Base-by-base conservation (phyloP, 345 rosid species). In the Eucalyptus cloeziana region DNA sequence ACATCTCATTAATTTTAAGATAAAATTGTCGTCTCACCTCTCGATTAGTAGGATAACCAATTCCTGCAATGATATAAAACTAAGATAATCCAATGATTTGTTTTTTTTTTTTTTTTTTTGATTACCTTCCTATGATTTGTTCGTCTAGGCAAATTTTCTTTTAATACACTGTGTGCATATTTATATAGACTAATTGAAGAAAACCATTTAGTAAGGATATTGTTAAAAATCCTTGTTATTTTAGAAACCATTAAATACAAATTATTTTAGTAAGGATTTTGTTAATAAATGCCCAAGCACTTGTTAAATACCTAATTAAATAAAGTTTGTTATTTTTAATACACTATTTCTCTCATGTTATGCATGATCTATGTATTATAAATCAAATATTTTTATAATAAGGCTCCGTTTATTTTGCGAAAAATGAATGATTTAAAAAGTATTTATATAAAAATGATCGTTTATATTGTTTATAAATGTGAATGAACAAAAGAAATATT, bases 351-450 rank as follows among this genome's bases (percentile, higher is more conserved):
- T 60, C 31, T 60, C 4, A 2, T 27, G 67, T 27, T 27, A 12
- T 25, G n/a, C 67, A 60, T 60, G 69, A 60, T 60, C 69, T 4
- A 60, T 12, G 8, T 27, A 25, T 60, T 25, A 12, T 13, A 27
- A 25, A 60, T 27, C 15, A 27, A 60, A 60, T 60, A 60, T 60
- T 13, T 12, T 13, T 30, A 60, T 5, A 11, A 27, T 12, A 12
- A 60, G 0, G 8, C 4, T 60, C 8, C 4, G 3, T 27, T 60
- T 27, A 6, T 60, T 27, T 60, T 1, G 2, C 0, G 7, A 60
- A 5, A 60, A 27, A 60, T 60, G 67, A 60, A 60, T 27, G 4
- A 60, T 3, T 10, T 60, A 12, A 13, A 27, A 6, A 60, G 7
- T 27, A 60, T 60, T 27, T 60, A 12, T 27, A 27, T 60, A 60